A percentile compares a stretch with the other conserved stretches of the same genome.
Conservation (phyloP, 1,284 basidiomycete genomes). For the Volvariella surrecta region DNA sequence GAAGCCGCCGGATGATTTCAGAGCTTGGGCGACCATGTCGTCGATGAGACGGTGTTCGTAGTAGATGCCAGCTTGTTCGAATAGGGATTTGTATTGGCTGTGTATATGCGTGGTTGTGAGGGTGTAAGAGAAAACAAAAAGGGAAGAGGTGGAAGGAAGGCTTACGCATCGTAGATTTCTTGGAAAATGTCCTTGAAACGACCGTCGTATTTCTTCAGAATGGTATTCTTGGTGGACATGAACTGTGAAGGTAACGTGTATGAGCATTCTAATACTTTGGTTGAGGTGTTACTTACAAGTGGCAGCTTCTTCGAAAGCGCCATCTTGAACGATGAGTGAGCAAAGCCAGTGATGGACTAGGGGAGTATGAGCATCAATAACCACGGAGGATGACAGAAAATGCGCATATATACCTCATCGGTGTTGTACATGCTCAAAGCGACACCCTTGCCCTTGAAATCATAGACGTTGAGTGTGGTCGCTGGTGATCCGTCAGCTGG, state of each 20-base stretch:
- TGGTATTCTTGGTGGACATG: constrained; percentile 98
- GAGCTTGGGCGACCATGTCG: constrained; percentile 95
- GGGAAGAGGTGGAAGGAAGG: constrained; percentile 2
- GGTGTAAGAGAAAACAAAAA: not conserved
- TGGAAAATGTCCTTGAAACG: constrained; percentile 99
- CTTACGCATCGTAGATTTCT: constrained; percentile 77
- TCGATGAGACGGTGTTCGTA: constrained; percentile 95
- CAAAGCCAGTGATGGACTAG: constrained; percentile 92
- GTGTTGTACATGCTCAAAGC: constrained; percentile 96
- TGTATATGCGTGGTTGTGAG: too few species aligned
- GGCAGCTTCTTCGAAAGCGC: constrained; percentile 94
- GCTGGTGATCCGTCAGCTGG: constrained; percentile 63
- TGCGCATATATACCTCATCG: constrained; percentile 53
- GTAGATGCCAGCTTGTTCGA: constrained; percentile 81
- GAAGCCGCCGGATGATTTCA: constrained; percentile 96
- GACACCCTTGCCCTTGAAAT: constrained; percentile 86
- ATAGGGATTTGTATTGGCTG: constrained; percentile 76
- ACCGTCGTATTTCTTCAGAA: constrained; percentile 94
- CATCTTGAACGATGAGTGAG: constrained; percentile 98
- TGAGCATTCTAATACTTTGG: constrained; percentile 4
- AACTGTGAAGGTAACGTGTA: constrained; percentile 47
- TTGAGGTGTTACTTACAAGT: too few species aligned
- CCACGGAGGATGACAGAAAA: not conserved
- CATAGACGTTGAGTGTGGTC: constrained; percentile 74
- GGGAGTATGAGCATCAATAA: not conserved